Percentiles rank a stretch among this genome's conserved stretches.
Conservation (phyloP, 768 basidiomycete genomes). For the Pleurotus salmoneostramineus region DNA sequence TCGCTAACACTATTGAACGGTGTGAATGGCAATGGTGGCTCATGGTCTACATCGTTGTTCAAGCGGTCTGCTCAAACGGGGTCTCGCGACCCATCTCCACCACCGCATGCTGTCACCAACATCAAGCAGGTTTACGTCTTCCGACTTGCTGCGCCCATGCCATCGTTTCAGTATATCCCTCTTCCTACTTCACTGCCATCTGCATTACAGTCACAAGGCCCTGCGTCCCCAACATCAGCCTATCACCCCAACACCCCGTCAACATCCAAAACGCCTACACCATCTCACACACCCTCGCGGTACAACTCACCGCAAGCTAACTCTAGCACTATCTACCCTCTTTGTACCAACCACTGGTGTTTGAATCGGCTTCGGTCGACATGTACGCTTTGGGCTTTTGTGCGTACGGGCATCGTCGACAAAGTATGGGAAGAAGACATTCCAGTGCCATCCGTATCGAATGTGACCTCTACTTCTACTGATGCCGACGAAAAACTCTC, state of each 20-base stretch:
- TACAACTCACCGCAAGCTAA: constrained; percentile 17
- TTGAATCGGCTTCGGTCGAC: constrained; percentile 76
- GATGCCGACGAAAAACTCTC: constrained; percentile 10
- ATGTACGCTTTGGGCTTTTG: constrained; percentile 89
- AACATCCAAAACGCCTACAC: constrained; percentile 7
- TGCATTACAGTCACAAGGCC: constrained; percentile 15
- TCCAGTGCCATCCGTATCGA: constrained; percentile 24
- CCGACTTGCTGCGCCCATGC: constrained; percentile 43
- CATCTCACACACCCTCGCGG: constrained; percentile 12
- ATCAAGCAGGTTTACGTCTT: constrained; percentile 63
- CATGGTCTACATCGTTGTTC: constrained; percentile 59
- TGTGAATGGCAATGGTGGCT: constrained; percentile 17
- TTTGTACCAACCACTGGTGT: constrained; percentile 87
- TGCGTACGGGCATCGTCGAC: constrained; percentile 77
- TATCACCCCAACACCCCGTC: constrained; percentile 24
- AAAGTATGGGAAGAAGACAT: constrained; percentile 87
- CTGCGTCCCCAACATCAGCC: constrained; percentile 14
- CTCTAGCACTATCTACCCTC: constrained; percentile 57
- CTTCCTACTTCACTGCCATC: constrained; percentile 24
- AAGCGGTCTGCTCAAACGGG: constrained; percentile 44
- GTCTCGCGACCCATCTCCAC: constrained; percentile 20
- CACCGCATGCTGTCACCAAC: constrained; percentile 24
- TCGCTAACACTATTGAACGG: constrained; percentile 22
- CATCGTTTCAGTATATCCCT: constrained; percentile 23
- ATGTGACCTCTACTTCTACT: constrained; percentile 23